Evolutionary conservation across 1,284 basidiomycete genomes (phyloP).

Genomic region (Malassezia obtusa): DNA sequence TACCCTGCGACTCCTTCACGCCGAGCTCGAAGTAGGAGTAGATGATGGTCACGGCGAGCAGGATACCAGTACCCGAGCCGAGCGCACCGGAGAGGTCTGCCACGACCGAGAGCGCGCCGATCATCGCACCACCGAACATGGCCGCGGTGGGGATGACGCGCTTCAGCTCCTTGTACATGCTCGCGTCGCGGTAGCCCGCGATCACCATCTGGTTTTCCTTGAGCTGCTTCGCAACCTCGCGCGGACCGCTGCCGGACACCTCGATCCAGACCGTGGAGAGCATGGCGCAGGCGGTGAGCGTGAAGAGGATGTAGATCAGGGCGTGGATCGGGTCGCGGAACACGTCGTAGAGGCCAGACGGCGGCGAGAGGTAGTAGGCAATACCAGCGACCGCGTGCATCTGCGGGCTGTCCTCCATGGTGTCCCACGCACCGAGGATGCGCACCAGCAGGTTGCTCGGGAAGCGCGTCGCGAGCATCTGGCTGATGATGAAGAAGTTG

Average conservation of each 20-base stretch:
- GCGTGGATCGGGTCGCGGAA: conserved; percentile 89
- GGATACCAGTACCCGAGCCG: conserved; percentile 90
- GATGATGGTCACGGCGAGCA: conserved; percentile 95
- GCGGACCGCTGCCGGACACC: conserved; percentile 85
- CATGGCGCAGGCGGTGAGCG: conserved; percentile 83
- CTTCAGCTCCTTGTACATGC: conserved; percentile 99
- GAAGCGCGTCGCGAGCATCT: conserved; percentile 82
- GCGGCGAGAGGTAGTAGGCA: conserved; percentile 94
- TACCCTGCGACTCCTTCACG: conserved; percentile 44
- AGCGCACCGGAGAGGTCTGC: conserved; percentile 96
- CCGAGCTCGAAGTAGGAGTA: conserved; percentile 52
- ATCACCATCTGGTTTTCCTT: conserved; percentile 99
- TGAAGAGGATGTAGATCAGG: conserved; percentile 79
- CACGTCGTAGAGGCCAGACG: conserved; percentile 76
- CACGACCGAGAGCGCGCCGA: conserved; percentile 81
- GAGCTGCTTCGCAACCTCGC: conserved; percentile 93
- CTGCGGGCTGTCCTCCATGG: conserved; percentile 82
- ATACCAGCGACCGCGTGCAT: conserved; percentile 83
- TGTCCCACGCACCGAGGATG: conserved; percentile 93
- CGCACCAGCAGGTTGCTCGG: conserved; percentile 80
- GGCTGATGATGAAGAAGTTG: conserved; percentile 91
- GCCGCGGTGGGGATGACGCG: conserved; percentile 94
- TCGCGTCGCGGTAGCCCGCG: conserved; percentile 90
- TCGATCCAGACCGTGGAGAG: conserved; percentile 99
- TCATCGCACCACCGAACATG: conserved; percentile 88